Evolutionary conservation across 345 rosid genomes (phyloP), one percentile per base, ranked within the genome.

Genomic region (Firmiana major): DNA sequence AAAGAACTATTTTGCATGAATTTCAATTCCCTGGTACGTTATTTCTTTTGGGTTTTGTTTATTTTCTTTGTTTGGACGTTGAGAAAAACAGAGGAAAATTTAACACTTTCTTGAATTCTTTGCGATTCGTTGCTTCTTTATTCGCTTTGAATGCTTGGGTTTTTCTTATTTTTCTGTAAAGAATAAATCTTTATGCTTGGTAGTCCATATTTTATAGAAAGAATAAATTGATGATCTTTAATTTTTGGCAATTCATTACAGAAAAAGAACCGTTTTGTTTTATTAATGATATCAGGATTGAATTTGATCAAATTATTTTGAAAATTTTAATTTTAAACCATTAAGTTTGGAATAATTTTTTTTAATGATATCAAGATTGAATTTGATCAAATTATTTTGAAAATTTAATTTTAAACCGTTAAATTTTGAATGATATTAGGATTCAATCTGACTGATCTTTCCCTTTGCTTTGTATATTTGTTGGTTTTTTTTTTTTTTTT

Each of bases 1-100:
- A 49, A 63, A 51, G 12, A 19, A 73, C 6, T 43, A 38, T 24
- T 58, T 3, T 73, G 22, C 79, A 75, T 10, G 82, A 79, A 40
- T 24, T 69, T 22, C 64, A 75, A 55, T 64, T 75, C 59, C 74
- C 79, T 51, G 66, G 84, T 82, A 71, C 49, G 40, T 59, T 71
- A 28, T 24, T 53, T 16, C 5, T 51, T 12, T 17, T 65, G 60
- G 70, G 38, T 75, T 43, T 74, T 74, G 22, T 0, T 60, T 31
- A 15, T 40, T 65, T 48, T 51, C 19, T 45, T 65, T 79, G 19
- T 74, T 40, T 57, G 46, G 55, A 7, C 51, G 59, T 19, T 53
- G 36, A 42, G 66, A 49, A 1, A 26, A 34, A 45, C 63, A 71
- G 26, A 9, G 60, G 60, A 31, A 19, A 28, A 48, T 31, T 59